phyloP scores from a whole-genome alignment of 345 rosid genomes.

The Sisymbrium altissimum region DNA sequence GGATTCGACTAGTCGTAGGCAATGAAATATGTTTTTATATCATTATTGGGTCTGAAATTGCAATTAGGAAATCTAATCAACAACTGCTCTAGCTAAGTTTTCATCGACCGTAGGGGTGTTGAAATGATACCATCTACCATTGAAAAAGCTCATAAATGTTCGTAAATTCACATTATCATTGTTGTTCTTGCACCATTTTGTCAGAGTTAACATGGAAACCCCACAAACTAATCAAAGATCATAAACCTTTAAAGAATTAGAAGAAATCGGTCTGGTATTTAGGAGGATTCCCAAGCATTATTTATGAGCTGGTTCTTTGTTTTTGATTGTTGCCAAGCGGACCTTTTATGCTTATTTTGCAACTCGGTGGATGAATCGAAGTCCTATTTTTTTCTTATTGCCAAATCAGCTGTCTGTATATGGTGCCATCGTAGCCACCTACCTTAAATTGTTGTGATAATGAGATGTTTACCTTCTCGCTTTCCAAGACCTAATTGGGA shows the following conservation, averaged over 20 bases:
- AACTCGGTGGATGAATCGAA: neutral
- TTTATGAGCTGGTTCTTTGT: too few relatives aligned
- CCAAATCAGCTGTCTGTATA: neutral
- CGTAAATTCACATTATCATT: neutral
- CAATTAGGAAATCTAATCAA: neutral
- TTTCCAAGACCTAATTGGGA: neutral
- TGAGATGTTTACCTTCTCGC: neutral
- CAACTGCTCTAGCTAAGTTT: neutral
- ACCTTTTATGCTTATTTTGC: neutral
- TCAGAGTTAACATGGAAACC: neutral
- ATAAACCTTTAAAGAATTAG: neutral
- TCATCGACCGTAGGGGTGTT: neutral
- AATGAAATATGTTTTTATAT: too few relatives aligned
- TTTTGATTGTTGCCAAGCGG: neutral
- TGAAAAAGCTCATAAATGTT: neutral
- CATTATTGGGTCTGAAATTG: neutral
- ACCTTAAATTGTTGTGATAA: neutral
- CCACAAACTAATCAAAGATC: neutral
- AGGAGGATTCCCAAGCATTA: neutral
- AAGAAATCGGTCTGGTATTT: neutral
- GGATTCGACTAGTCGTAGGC: neutral
- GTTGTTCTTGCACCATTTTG: neutral
- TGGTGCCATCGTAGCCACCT: neutral
- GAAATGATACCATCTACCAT: neutral
- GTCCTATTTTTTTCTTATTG: neutral